A percentile compares a stretch with the other conserved stretches of the same genome.
These are phyloP conservation scores for Suaeda aralocaspica DNA, from an alignment of 148 eudicot genomes.

Conservation along the genomic window DNA sequence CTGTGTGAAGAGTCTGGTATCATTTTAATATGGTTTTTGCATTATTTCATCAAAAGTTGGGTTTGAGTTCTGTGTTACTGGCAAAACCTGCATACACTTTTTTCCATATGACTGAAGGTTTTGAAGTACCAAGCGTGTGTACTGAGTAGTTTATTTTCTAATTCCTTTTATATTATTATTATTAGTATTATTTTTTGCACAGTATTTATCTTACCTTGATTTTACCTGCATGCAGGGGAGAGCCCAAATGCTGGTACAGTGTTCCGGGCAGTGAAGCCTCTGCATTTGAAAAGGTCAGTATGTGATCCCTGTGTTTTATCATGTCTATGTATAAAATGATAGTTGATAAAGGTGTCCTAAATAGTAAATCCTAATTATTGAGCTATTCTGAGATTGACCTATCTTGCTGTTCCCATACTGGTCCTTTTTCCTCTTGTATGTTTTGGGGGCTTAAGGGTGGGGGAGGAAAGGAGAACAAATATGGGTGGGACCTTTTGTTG, in stretches of 20 bases:
- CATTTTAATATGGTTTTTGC: background rate
- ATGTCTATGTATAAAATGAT: background rate
- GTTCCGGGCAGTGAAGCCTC: constrained; percentile 88
- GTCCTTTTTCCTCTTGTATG: background rate
- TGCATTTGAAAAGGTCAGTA: constrained; percentile 87
- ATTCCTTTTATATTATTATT: no score
- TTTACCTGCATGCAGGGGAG: constrained; percentile 70
- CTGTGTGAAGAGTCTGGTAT: background rate
- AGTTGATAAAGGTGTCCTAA: background rate
- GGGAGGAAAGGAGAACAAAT: no score
- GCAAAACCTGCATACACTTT: background rate
- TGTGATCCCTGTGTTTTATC: constrained; percentile 7
- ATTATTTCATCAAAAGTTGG: background rate
- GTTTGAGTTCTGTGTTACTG: background rate
- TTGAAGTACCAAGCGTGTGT: background rate
- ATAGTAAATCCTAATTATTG: background rate
- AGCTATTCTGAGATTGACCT: no score
- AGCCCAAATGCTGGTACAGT: constrained; percentile 99
- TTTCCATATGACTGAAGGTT: background rate
- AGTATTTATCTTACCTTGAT: background rate
- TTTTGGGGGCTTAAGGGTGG: no score
- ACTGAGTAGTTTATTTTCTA: constrained; percentile 1
- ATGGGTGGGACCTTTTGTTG: no score
- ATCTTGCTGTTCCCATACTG: no score
- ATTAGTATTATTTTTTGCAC: no score